Conservation (phyloP, 2,329 filamentous ascomycete species). For the Monosporascus ibericus region DNA sequence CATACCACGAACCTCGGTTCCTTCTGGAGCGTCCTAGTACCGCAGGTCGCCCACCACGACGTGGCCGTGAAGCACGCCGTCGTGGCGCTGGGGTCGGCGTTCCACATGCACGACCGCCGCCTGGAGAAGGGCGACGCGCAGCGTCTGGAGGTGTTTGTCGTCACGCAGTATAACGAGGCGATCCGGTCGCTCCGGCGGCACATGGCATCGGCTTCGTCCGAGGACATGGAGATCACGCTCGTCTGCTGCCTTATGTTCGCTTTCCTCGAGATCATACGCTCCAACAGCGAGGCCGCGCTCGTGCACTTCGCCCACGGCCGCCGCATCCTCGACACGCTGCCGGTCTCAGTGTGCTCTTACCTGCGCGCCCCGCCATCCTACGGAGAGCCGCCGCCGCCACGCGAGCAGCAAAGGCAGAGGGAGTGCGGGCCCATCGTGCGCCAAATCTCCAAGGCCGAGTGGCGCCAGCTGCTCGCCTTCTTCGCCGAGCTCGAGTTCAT, state of each 20-base stretch:
- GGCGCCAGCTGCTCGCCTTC: slow-evolving; percentile 12
- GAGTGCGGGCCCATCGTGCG: not conserved
- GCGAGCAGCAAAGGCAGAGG: too few species aligned
- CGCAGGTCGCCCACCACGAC: slow-evolving; percentile 23
- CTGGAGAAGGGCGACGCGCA: slow-evolving; percentile 4
- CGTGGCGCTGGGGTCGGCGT: slow-evolving; percentile 24
- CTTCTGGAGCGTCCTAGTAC: slow-evolving; percentile 26
- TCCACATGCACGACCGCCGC: too few species aligned
- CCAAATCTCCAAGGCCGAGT: slow-evolving; percentile 11
- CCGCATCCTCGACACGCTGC: slow-evolving; percentile 24
- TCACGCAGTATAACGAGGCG: slow-evolving; percentile 32
- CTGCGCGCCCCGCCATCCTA: too few species aligned
- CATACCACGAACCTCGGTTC: slow-evolving; percentile 20
- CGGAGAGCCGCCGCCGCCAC: too few species aligned
- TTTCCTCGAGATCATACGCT: slow-evolving; percentile 24
- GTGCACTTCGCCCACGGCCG: slow-evolving; percentile 25
- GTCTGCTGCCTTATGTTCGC: slow-evolving; percentile 28
- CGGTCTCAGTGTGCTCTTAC: slow-evolving; percentile 1
- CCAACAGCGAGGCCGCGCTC: slow-evolving; percentile 18
- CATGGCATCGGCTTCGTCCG: slow-evolving; percentile 13
- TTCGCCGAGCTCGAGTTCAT: slow-evolving; percentile 12
- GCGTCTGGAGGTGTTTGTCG: slow-evolving; percentile 19
- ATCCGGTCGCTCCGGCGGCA: slow-evolving; percentile 26
- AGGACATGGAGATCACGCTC: slow-evolving; percentile 23
- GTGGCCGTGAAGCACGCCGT: slow-evolving; percentile 27